Evolutionary conservation across 1,284 basidiomycete species (phyloP).

Genomic region (Ustilago nuda): DNA sequence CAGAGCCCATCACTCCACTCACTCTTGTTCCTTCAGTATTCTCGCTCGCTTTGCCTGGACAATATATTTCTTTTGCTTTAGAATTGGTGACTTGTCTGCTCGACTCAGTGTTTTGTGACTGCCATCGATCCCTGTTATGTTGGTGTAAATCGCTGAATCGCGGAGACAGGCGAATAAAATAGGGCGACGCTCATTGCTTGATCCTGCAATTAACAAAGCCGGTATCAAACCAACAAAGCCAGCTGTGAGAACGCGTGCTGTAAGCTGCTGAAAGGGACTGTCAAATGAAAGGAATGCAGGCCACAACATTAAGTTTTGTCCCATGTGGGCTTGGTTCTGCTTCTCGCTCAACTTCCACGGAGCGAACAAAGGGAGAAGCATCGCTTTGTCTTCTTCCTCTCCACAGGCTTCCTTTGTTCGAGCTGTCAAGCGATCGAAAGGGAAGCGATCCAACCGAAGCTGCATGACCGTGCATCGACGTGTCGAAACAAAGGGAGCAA

Average conservation of each 20-base stretch:
- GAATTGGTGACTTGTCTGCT: neutral
- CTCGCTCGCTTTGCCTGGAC: constrained; percentile 19
- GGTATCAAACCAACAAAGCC: neutral
- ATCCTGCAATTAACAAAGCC: neutral
- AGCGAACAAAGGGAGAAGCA: neutral
- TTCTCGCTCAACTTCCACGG: no score
- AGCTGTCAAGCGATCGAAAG: neutral
- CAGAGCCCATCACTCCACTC: neutral
- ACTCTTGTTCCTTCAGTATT: constrained; percentile 1
- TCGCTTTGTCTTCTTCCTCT: neutral
- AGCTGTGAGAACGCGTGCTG: no score
- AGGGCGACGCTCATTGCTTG: neutral
- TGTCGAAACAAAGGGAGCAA: neutral
- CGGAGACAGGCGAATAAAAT: no score
- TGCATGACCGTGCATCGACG: neutral
- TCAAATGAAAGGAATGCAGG: neutral
- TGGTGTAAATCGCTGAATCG: neutral
- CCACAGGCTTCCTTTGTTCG: neutral
- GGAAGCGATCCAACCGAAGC: neutral
- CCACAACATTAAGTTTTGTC: neutral
- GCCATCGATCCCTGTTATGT: neutral
- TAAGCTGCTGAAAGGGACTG: neutral
- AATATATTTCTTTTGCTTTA: constrained; percentile 12
- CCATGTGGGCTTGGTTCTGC: neutral
- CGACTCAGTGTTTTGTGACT: neutral